Evolutionary conservation across 139 green algal genomes (phyloP), one percentile per base, ranked within the genome.

Genomic region (Choricystis sp.): DNA sequence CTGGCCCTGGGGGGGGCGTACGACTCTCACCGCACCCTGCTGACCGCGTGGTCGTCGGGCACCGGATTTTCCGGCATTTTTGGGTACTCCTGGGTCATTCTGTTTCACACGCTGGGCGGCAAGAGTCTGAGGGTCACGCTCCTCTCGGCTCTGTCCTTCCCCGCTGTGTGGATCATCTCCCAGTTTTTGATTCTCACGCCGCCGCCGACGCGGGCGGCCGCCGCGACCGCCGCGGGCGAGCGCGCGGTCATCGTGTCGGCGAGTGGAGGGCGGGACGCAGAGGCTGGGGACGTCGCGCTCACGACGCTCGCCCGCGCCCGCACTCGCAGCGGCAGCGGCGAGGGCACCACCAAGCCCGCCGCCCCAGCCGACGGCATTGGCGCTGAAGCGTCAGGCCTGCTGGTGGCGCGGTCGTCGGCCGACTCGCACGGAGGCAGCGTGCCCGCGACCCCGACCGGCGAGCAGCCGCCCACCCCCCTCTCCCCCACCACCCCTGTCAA

Each of bases 1-100:
- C 72, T 87, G 28, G 79, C 72, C 2, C 64, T 87, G 61, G 77
- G 63, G 27, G 60, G 72, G 14, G 60, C 72, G 3, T 83, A 75
- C 61, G 60, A 65, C 61, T 65, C 26, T 16, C 40, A 52, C 56
- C 55, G 64, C 31, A 40, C 23, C 23, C 55, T 59, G 25, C 63
- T 81, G 63, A 77, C 72, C 0, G 57, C 69, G 26, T 84, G 78
- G 78, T 71, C 61, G 56, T 70, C 55, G 31, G 78, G 78, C 49
- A 84, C 78, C 16, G 74, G 73, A 9, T 61, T 67, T 69, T 73
- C 79, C 61, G 81, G 81, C 16, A 68, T 86, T 26, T 63, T 67
- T 63, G 81, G 81, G 19, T 88, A 88, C 68, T 58, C 62, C 31
- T 83, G 79, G 79, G 76, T 83, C 9, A 67, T 58, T 1, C 25